phyloP scores from a whole-genome alignment of 2,329 filamentous ascomycete genomes.

The Phaeosphaeria sp. region DNA sequence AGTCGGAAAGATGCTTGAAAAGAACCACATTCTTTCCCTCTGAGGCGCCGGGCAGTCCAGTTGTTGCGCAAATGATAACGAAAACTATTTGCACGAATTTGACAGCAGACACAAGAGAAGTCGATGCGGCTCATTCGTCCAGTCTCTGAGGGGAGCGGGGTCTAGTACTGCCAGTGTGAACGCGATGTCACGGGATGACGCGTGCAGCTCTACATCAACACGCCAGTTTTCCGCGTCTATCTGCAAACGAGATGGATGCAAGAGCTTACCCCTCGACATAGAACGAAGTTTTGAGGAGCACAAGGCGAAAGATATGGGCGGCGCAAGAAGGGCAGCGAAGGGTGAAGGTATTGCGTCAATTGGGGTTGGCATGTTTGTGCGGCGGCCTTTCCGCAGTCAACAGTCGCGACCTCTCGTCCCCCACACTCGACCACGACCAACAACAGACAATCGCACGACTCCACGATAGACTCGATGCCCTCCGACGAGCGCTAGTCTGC shows the following conservation, averaged over 20 bases:
- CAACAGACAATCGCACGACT: background rate
- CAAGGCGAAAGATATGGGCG: background rate
- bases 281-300: too few species aligned
- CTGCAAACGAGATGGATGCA: too few species aligned
- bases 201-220: too few species aligned
- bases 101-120: background rate
- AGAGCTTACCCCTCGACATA: too few species aligned
- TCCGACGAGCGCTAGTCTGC: constrained; percentile 39
- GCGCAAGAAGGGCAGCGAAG: background rate
- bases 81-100: too few species aligned
- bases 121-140: background rate
- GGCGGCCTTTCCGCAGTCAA: background rate
- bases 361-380: background rate
- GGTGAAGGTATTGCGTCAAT: background rate
- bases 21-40: background rate
- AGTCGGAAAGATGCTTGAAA: background rate
- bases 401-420: background rate
- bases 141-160: background rate
- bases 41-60: background rate
- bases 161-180: background rate
- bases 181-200: background rate
- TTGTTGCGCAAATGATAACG: too few species aligned
- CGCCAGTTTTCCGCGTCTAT: too few species aligned
- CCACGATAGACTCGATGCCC: constrained; percentile 38
- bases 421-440: background rate